Evolutionary conservation across 495 filamentous ascomycete genomes (phyloP).

Genomic region (Rusavskia elegans): DNA sequence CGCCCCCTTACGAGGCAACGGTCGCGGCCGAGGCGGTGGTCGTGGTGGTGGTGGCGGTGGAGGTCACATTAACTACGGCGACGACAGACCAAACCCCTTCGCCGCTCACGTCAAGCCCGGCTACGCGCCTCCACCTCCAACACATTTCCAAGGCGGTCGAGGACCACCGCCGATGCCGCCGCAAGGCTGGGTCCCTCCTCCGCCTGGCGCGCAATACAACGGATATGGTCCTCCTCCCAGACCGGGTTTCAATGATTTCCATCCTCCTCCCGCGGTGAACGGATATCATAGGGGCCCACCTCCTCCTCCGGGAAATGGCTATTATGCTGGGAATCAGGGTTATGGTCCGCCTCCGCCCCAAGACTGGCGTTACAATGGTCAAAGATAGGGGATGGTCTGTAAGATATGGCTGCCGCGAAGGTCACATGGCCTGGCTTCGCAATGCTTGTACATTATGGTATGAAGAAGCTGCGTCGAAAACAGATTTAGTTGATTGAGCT

Average conservation of each 20-base stretch:
- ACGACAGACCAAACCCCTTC: constrained; percentile 34
- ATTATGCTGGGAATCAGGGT: neutral
- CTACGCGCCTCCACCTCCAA: constrained; percentile 23
- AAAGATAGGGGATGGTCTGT: neutral
- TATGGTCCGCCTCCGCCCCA: constrained; percentile 5
- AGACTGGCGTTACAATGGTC: neutral
- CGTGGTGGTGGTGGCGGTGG: constrained; percentile 26
- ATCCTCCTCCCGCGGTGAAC: neutral
- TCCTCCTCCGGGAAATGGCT: neutral
- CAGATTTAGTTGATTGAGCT: too few species aligned
- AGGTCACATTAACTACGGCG: constrained; percentile 32
- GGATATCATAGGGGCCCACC: constrained; percentile 1
- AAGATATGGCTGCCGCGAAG: neutral
- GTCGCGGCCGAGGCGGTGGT: constrained; percentile 17
- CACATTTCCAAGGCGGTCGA: neutral
- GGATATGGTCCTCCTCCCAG: constrained; percentile 7
- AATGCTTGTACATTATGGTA: neutral
- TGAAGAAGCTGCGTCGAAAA: too few species aligned
- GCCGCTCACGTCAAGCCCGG: constrained; percentile 36
- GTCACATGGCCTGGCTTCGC: neutral
- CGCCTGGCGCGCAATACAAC: neutral
- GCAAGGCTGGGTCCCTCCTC: neutral
- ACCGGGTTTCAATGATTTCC: constrained; percentile 1
- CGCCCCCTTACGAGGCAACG: constrained; percentile 34
- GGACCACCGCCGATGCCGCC: constrained; percentile 1